These are phyloP conservation scores for Geosmithia morbida DNA, from an alignment of 2,329 filamentous ascomycete species.

Conservation along the genomic window DNA sequence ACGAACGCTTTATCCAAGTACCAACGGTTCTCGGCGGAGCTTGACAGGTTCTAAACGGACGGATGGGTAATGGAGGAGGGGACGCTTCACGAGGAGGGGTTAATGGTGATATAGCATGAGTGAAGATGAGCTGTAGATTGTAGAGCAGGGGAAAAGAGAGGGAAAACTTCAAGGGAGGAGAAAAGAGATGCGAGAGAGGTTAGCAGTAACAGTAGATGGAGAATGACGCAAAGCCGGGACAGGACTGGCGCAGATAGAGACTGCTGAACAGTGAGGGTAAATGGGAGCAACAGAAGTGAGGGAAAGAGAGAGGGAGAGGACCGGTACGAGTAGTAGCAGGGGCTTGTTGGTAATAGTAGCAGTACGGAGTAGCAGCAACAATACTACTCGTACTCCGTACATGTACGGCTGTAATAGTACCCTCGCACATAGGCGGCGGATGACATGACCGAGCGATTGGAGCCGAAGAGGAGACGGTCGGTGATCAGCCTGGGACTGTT, in stretches of 20 bases:
- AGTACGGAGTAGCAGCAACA: no score
- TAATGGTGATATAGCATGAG: neutral
- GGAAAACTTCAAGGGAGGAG: neutral
- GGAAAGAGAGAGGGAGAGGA: neutral
- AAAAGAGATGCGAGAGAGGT: neutral
- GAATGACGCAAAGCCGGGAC: neutral
- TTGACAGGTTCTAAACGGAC: neutral
- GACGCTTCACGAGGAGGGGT: neutral
- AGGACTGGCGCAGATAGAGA: neutral
- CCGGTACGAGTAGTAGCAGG: neutral
- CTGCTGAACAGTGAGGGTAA: neutral
- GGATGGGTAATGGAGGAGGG: neutral
- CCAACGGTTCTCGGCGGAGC: neutral
- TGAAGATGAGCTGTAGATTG: neutral
- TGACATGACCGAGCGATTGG: neutral
- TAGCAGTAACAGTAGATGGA: neutral
- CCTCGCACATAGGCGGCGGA: neutral
- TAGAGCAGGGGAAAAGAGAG: neutral
- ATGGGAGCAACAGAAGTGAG: neutral
- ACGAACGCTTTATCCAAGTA: neutral
- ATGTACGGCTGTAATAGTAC: neutral
- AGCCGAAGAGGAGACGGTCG: constrained; percentile 1
- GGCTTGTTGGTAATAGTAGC: neutral
- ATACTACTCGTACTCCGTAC: neutral
- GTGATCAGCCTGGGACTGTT: constrained; percentile 5